phyloP scores from a whole-genome alignment of 1,139 yeast species.

The Keqinozyma sinolaborantium region DNA sequence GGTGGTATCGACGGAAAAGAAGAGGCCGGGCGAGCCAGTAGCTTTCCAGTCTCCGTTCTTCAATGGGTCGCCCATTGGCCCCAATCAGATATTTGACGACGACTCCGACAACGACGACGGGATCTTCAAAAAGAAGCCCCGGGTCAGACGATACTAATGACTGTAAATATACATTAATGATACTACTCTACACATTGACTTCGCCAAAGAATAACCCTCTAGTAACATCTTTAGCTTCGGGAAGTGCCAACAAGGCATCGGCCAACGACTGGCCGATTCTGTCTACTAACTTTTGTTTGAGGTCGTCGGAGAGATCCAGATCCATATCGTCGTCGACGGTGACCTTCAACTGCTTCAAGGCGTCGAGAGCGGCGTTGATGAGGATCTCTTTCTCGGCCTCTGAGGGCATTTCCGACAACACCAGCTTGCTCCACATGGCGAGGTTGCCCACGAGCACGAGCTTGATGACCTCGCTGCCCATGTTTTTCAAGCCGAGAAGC shows the following conservation, averaged over 20 bases:
- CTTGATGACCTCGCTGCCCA: slow-evolving; percentile 87
- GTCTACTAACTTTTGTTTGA: slow-evolving; percentile 43
- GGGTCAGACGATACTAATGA: neutral
- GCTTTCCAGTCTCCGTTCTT: slow-evolving; percentile 31
- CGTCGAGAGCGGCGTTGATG: slow-evolving; percentile 50
- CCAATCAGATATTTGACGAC: too few relatives aligned
- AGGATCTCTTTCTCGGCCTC: slow-evolving; percentile 45
- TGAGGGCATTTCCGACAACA: slow-evolving; percentile 37
- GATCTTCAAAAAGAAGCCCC: neutral
- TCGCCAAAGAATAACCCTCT: slow-evolving; percentile 83
- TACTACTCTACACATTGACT: slow-evolving; percentile 17
- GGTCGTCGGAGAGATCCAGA: slow-evolving; percentile 39
- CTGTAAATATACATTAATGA: slow-evolving; percentile 1
- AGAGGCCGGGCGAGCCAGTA: slow-evolving; percentile 35
- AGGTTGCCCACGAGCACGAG: slow-evolving; percentile 82
- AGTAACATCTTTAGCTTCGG: slow-evolving; percentile 54
- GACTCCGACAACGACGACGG: too few relatives aligned
- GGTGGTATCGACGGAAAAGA: slow-evolving; percentile 6
- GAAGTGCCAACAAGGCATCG: slow-evolving; percentile 43
- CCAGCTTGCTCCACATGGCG: slow-evolving; percentile 70
- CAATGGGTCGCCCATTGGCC: slow-evolving; percentile 18
- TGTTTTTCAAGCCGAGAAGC: slow-evolving; percentile 72
- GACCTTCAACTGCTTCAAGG: slow-evolving; percentile 44
- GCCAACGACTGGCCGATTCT: slow-evolving; percentile 65
- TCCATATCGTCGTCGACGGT: slow-evolving; percentile 31